phyloP scores from a whole-genome alignment of 352 stramenopile genomes.

The Globisporangium cylindrosporum region DNA sequence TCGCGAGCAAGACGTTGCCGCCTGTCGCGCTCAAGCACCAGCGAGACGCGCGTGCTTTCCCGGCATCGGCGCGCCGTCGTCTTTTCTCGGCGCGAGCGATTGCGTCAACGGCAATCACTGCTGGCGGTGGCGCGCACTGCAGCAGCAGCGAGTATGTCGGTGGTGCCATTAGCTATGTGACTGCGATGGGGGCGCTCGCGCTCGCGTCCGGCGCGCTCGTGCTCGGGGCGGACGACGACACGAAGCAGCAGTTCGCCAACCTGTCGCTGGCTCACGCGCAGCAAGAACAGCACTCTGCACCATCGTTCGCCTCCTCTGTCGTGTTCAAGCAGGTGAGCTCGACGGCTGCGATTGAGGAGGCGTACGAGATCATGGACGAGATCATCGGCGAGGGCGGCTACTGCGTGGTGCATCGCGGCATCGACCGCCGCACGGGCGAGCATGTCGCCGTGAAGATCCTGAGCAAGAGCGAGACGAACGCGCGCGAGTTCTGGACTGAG shows the following conservation, averaged over 20 bases:
- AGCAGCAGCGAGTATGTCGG: not conserved
- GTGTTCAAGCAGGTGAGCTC: slow-evolving; percentile 8
- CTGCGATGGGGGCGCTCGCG: slow-evolving; percentile 7
- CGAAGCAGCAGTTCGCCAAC: not conserved
- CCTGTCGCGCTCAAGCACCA: not conserved
- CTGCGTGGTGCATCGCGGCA: slow-evolving; percentile 70
- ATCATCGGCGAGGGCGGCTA: slow-evolving; percentile 81
- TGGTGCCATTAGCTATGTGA: not conserved
- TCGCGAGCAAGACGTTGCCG: not conserved
- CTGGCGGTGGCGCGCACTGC: not conserved
- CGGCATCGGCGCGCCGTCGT: not conserved
- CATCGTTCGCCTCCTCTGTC: not conserved
- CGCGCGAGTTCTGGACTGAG: slow-evolving; percentile 81
- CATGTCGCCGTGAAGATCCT: slow-evolving; percentile 80
- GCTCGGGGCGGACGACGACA: slow-evolving; percentile 6
- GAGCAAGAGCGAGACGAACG: slow-evolving; percentile 71
- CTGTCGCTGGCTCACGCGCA: slow-evolving; percentile 5
- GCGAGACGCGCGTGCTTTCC: not conserved
- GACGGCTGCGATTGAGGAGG: slow-evolving; percentile 45
- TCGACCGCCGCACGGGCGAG: slow-evolving; percentile 62
- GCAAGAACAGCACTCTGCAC: not conserved
- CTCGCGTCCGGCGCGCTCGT: slow-evolving; percentile 9
- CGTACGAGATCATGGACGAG: slow-evolving; percentile 77
- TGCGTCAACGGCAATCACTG: not conserved
- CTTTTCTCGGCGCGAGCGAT: slow-evolving; percentile 1